A percentile compares a stretch with the other conserved stretches of the same genome.
Evolutionary conservation across 2,329 filamentous ascomycete species (phyloP).

Genomic region (Pyrenophora seminiperda): DNA sequence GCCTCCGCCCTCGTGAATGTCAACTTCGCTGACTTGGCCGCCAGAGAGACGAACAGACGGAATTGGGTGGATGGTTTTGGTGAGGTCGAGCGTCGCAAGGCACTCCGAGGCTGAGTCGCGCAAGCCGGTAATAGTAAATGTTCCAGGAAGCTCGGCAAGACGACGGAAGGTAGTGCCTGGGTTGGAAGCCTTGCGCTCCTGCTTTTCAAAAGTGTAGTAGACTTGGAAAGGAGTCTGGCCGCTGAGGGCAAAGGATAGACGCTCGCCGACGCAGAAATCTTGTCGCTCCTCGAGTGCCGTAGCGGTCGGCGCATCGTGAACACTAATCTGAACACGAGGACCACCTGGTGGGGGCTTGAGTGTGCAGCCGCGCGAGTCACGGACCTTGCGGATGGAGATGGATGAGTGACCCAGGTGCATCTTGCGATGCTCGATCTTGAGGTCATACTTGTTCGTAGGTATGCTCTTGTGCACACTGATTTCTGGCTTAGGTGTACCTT

Average conservation of each 20-base stretch:
- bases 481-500: slow-evolving; percentile 78
- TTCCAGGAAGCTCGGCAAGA: slow-evolving; percentile 87
- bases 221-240: slow-evolving; percentile 93
- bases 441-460: slow-evolving; percentile 71
- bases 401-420: slow-evolving; percentile 89
- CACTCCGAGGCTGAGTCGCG: slow-evolving; percentile 90
- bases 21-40: slow-evolving; percentile 77
- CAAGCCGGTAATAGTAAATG: slow-evolving; percentile 84
- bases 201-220: slow-evolving; percentile 84
- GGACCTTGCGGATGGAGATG: slow-evolving; percentile 85
- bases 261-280: slow-evolving; percentile 95
- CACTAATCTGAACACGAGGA: slow-evolving; percentile 84
- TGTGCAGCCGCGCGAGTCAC: slow-evolving; percentile 85
- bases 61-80: slow-evolving; percentile 86
- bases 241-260: slow-evolving; percentile 87
- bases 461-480: slow-evolving; percentile 82
- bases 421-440: slow-evolving; percentile 82
- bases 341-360: slow-evolving; percentile 68
- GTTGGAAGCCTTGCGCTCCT: slow-evolving; percentile 77
- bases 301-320: slow-evolving; percentile 91
- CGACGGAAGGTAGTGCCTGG: slow-evolving; percentile 85
- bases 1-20: slow-evolving; percentile 96
- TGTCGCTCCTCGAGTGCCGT: slow-evolving; percentile 80
- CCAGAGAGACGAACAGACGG: slow-evolving; percentile 89
- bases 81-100: slow-evolving; percentile 75